Conservation (phyloP, 2,329 filamentous ascomycete species). For the Cladosporium sp. region DNA sequence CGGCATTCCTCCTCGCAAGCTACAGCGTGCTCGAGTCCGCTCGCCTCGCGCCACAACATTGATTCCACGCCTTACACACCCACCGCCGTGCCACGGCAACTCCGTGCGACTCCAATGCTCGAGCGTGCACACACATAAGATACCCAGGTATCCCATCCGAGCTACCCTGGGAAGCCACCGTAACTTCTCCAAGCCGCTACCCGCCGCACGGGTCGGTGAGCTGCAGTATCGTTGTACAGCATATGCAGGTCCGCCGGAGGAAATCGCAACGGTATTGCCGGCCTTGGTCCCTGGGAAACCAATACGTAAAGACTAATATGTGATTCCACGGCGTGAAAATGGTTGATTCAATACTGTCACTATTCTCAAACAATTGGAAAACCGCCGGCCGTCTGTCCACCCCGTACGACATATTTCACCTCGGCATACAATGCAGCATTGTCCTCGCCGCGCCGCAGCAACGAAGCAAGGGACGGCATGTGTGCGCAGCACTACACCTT, state of each 20-base stretch:
- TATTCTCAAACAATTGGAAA: too few relatives aligned
- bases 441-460: neutral
- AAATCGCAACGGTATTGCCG: too few relatives aligned
- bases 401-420: too few relatives aligned
- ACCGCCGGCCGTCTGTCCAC: too few relatives aligned
- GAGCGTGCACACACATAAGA: neutral
- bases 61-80: conserved; percentile 5
- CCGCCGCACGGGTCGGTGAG: conserved; percentile 3
- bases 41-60: conserved; percentile 7
- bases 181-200: neutral
- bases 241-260: conserved; percentile 10
- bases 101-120: conserved; percentile 1
- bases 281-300: too few relatives aligned
- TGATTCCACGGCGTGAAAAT: neutral
- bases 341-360: too few relatives aligned
- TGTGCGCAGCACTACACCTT: conserved; percentile 3
- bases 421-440: conserved; percentile 1
- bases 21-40: neutral
- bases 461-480: conserved; percentile 7
- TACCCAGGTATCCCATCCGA: neutral
- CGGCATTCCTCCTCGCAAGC: conserved; percentile 1
- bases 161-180: neutral
- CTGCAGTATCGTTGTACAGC: conserved; percentile 4
- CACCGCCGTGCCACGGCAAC: neutral
- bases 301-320: neutral